Percentiles rank a stretch among this genome's conserved stretches.
These are phyloP conservation scores for Hebeloma cylindrosporum DNA, from an alignment of 768 basidiomycete genomes.

Conservation along the genomic window DNA sequence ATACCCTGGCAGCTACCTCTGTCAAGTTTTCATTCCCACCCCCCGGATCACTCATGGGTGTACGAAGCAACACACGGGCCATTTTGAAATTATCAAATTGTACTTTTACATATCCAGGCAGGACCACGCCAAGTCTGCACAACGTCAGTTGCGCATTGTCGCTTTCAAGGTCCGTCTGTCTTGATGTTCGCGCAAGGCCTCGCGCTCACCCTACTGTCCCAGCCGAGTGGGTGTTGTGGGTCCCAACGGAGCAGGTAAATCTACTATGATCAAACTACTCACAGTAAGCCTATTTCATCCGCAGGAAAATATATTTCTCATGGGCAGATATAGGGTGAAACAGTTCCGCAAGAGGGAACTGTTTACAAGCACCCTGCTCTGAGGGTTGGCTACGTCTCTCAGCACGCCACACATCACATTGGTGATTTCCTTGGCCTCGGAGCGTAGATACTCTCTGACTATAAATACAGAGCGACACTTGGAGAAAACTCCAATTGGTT, in stretches of 20 bases:
- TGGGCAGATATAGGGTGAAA: conserved; percentile 67
- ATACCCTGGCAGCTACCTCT: conserved; percentile 89
- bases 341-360: conserved; percentile 83
- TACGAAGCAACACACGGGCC: conserved; percentile 92
- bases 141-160: conserved; percentile 92
- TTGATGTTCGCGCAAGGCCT: conserved; percentile 19
- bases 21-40: conserved; percentile 96
- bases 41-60: conserved; percentile 95
- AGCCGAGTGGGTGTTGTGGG: conserved; percentile 92
- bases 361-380: conserved; percentile 94
- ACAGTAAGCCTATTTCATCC: conserved; percentile 52
- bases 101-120: conserved; percentile 93
- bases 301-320: conserved; percentile 9
- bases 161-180: conserved; percentile 72
- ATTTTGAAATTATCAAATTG: conserved; percentile 91
- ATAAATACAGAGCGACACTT: conserved; percentile 72
- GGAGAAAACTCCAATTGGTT: conserved; percentile 94
- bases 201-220: conserved; percentile 20
- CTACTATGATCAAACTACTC: conserved; percentile 91
- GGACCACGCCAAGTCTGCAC: conserved; percentile 73
- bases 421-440: conserved; percentile 39
- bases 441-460: conserved; percentile 1
- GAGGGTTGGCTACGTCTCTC: conserved; percentile 95
- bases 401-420: conserved; percentile 97
- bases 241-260: conserved; percentile 95